phyloP scores from a whole-genome alignment of 805 yeast species.

The Lipomyces kockii region DNA sequence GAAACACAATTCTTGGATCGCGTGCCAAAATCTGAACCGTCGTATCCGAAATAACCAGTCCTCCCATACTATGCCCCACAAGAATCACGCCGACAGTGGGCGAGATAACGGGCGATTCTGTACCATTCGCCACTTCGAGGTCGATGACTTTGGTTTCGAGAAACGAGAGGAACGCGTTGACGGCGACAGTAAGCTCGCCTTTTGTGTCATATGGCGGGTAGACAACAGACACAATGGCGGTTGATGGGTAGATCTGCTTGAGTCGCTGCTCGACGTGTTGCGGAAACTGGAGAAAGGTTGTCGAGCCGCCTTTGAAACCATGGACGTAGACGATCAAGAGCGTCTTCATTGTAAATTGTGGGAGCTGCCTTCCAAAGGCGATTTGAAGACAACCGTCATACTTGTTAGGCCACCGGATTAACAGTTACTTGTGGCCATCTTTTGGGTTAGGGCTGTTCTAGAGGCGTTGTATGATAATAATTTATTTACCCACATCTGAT shows the following conservation, averaged over 20 bases:
- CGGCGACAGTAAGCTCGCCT: slow-evolving; percentile 28
- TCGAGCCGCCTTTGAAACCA: slow-evolving; percentile 34
- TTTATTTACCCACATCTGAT: too few relatives aligned
- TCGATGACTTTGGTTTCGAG: slow-evolving; percentile 31
- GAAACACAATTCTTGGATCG: slow-evolving; percentile 24
- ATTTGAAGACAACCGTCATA: background rate
- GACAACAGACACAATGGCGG: slow-evolving; percentile 7
- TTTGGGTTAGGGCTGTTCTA: background rate
- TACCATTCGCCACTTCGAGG: slow-evolving; percentile 22
- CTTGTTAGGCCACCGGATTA: too few relatives aligned
- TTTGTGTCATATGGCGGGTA: slow-evolving; percentile 34
- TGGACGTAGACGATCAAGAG: slow-evolving; percentile 31
- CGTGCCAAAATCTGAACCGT: slow-evolving; percentile 24
- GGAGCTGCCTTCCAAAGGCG: background rate
- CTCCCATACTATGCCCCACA: slow-evolving; percentile 37
- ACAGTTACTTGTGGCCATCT: background rate
- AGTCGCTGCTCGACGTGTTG: slow-evolving; percentile 17
- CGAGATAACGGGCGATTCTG: slow-evolving; percentile 30
- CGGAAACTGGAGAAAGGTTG: slow-evolving; percentile 32
- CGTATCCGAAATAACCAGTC: slow-evolving; percentile 28
- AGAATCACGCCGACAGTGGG: slow-evolving; percentile 33
- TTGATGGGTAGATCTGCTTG: slow-evolving; percentile 4
- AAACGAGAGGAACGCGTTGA: slow-evolving; percentile 13
- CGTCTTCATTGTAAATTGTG: slow-evolving; percentile 20
- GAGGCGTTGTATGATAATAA: background rate